Conservation (phyloP, 768 basidiomycete genomes). For the Termitomyces sp. region DNA sequence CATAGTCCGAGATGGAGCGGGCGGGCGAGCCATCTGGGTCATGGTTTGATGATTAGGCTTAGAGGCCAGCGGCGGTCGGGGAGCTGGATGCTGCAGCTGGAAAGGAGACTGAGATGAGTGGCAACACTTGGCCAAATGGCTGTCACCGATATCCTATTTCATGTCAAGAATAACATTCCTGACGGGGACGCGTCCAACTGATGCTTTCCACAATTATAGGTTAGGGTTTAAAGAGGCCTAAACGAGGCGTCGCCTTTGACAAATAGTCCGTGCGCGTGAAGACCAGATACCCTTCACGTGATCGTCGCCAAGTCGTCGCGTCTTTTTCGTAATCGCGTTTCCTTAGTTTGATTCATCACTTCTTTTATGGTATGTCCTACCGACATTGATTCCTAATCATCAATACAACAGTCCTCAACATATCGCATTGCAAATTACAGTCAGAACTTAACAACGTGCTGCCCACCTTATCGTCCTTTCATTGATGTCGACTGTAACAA, state of each 20-base stretch:
- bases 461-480: too few species aligned
- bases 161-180: background rate
- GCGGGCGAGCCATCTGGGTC: slow-evolving; percentile 31
- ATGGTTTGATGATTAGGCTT: slow-evolving; percentile 29
- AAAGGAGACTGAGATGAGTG: background rate
- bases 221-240: background rate
- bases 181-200: background rate
- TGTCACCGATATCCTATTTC: background rate
- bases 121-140: background rate
- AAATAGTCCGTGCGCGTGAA: too few species aligned
- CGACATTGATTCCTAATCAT: too few species aligned
- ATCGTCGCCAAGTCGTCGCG: too few species aligned
- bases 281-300: too few species aligned
- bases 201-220: background rate
- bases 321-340: too few species aligned
- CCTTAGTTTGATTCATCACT: too few species aligned
- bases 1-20: slow-evolving; percentile 16
- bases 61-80: slow-evolving; percentile 40
- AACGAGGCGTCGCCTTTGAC: background rate
- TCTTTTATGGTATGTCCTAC: too few species aligned
- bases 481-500: background rate
- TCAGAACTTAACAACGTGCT: too few species aligned
- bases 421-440: too few species aligned
- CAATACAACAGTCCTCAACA: too few species aligned
- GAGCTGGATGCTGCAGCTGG: background rate